Percentiles rank a stretch among this genome's conserved stretches.
These are phyloP conservation scores for Galeopsis tetrahit DNA, from an alignment of 257 asterid genomes.

Conservation along the genomic window DNA sequence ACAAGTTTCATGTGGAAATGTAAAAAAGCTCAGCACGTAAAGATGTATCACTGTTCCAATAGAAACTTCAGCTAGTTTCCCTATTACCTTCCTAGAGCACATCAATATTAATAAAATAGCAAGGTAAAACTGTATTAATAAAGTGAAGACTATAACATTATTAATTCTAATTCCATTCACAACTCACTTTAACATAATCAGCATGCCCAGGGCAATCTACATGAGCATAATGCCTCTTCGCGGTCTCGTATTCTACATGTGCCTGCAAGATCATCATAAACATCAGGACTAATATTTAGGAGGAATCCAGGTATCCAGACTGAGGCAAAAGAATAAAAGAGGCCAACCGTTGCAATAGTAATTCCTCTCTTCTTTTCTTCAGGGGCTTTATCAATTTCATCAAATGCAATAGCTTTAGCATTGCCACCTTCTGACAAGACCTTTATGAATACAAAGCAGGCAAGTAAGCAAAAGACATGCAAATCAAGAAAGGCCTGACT, in stretches of 20 bases:
- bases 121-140: not conserved
- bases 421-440: slow-evolving; percentile 89
- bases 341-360: slow-evolving; percentile 85
- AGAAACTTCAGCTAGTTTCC: slow-evolving; percentile 3
- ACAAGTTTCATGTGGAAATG: slow-evolving; percentile 8
- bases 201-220: slow-evolving; percentile 99
- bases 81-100: slow-evolving; percentile 21
- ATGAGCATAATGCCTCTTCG: slow-evolving; percentile 93
- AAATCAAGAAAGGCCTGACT: not conserved
- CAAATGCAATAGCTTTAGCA: slow-evolving; percentile 91
- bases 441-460: slow-evolving; percentile 39
- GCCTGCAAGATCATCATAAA: slow-evolving; percentile 62
- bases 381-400: slow-evolving; percentile 98
- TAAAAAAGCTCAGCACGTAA: not conserved
- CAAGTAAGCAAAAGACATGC: not conserved
- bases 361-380: slow-evolving; percentile 98
- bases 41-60: slow-evolving; percentile 6
- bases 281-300: slow-evolving; percentile 15
- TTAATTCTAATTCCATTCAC: not conserved
- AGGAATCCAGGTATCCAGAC: not conserved
- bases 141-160: slow-evolving; percentile 1
- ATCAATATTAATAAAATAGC: not conserved
- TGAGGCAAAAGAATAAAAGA: not conserved
- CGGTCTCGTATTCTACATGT: slow-evolving; percentile 93
- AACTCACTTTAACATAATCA: slow-evolving; percentile 87